These are phyloP conservation scores for Elongisporangium prolatum DNA, from an alignment of 352 stramenopile species.

Conservation along the genomic window DNA sequence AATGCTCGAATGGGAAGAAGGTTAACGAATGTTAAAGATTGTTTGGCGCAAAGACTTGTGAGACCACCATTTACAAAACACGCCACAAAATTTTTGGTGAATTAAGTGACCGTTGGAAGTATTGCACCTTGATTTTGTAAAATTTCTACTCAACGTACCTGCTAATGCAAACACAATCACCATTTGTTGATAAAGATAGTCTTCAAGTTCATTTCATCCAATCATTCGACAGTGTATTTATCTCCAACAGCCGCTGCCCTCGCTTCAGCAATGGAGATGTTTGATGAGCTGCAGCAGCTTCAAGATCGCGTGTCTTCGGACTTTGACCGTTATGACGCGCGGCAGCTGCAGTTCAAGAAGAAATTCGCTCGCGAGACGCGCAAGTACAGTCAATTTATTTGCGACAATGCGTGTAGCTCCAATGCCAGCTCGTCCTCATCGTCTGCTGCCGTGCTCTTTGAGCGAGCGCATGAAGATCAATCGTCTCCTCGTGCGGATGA, in stretches of 20 bases:
- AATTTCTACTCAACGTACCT: neutral
- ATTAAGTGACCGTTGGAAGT: no score
- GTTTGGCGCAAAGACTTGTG: neutral
- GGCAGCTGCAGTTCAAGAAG: slow-evolving; percentile 49
- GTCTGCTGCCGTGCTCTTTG: slow-evolving; percentile 30
- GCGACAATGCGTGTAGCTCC: slow-evolving; percentile 23
- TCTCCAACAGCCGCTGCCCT: no score
- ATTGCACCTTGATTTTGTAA: no score
- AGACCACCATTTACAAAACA: no score
- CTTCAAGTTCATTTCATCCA: neutral
- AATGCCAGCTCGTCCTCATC: slow-evolving; percentile 15
- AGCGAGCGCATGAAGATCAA: slow-evolving; percentile 7
- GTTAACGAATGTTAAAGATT: slow-evolving; percentile 1
- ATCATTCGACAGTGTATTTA: neutral
- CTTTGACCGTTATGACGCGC: slow-evolving; percentile 37
- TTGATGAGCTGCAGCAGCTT: slow-evolving; percentile 37
- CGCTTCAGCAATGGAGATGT: slow-evolving; percentile 45
- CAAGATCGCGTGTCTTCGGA: slow-evolving; percentile 29
- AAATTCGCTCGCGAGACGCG: slow-evolving; percentile 46
- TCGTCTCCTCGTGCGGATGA: neutral
- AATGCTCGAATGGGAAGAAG: neutral
- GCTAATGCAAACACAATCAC: neutral
- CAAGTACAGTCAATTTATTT: slow-evolving; percentile 47
- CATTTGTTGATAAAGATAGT: neutral
- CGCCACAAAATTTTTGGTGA: no score